Evolutionary conservation across 768 basidiomycete genomes (phyloP), one percentile per base, ranked within the genome.

Genomic region (Obba rivulosa): DNA sequence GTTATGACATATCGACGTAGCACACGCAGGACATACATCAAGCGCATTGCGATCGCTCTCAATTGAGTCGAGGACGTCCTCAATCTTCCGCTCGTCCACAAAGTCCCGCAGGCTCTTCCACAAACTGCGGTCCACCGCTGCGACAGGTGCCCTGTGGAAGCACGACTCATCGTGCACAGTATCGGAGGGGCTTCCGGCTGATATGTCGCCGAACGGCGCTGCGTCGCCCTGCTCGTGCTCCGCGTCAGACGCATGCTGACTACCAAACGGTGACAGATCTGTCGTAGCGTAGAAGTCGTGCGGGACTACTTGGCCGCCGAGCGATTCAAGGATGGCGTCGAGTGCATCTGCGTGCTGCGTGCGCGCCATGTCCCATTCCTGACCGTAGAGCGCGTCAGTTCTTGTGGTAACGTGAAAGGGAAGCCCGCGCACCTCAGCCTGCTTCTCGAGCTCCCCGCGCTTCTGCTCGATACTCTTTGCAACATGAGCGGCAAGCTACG

Each of bases 21-120:
- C n/a, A n/a, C n/a, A n/a, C 16, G 18, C 16, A 20, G 37, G 11
- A 68, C 81, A 47, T 52, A 87, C 88, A 49, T 92, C 88, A 34
- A 92, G 67, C 24, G 71, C 69, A 52, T 69, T 72, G 41, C 87
- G 71, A 47, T 90, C 86, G 47, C 69, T 74, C 57, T 92, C 90
- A 41, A 92, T 78, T 1, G 71, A 73, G 46, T 92, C 90, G 40
- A 85, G 61, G 17, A 81, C 74, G 52, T 87, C 85, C 45, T 92
- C 90, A 34, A 92, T 81, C 7, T 81, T 85, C 24, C 81, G 75
- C 56, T 92, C 90, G 56, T 91, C 87, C 31, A 91, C 86, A 63
- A 92, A 92, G 61, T 92, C 88, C 28, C 90, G 77, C 28, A 92
- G 60, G 0, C 85, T 87, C 72, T 89, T 92, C 89, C 89, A 91